Evolutionary conservation across 768 basidiomycete species (phyloP), one percentile per base, ranked within the genome.

Genomic region (Ramaria rubella): DNA sequence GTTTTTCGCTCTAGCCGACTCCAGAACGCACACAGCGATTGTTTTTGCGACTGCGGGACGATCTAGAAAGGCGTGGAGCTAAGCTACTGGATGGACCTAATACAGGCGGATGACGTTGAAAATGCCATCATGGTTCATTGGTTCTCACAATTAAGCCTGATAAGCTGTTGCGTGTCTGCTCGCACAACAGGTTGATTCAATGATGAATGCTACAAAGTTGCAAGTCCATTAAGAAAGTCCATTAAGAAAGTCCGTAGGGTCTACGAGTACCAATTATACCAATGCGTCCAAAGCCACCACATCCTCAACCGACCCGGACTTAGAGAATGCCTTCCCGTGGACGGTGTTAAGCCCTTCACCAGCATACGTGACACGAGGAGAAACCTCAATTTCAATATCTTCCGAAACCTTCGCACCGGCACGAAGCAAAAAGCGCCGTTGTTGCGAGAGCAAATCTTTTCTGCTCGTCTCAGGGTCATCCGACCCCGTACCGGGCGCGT

Each of bases 381-480:
- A 90, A 51, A 98, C 74, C 72, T 99, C 96, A 57, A 98, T 87
- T 68, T 94, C 89, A 17, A 88, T 83, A 36, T 77, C 86, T 0
- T 86, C 83, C 42, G 72, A 67, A n/a, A 91, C 76, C 30, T 63
- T 75, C 15, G 89, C 93, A 5, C 95, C 95, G 0, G 88, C 87
- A 0, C 55, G 68, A 67, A 86, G 82, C 64, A 99, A 72, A 81
- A 90, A 98, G 42, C 89, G 77, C 66, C 71, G 80, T 68, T 97
- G 92, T 73, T 96, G 93, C 27, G 84, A 80, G 52, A 97, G 79
- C 48, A 99, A 76, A 72, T 98, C 95, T 38, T 83, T 79, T 45
- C 94, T 81, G 63, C 92, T 94, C 29, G 96, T 96, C 57, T 85
- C 83, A 15, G 94, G 89, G 67, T 92, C 86, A 68, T 98, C 95